Evolutionary conservation across 106 monocot genomes (phyloP), one percentile per base, ranked within the genome.

Genomic region (Hemerocallis citrina): DNA sequence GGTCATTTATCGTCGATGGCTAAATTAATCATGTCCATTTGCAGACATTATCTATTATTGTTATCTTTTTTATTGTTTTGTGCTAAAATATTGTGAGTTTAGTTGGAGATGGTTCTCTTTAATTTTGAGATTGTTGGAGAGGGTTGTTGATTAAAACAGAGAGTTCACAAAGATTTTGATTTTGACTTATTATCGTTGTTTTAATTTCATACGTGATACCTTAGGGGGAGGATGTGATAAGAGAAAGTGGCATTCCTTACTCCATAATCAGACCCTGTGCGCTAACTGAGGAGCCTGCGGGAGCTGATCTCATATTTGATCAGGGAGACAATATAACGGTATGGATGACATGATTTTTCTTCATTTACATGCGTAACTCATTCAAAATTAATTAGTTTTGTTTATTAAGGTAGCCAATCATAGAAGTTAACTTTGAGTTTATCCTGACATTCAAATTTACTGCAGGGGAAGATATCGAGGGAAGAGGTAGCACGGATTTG

Each of bases 251-350:
- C 29, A 77, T 93, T 57, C 81, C 93, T 23, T 93, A 81, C 41
- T 12, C 93, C 54, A 85, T 93, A 57, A 42, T 93, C 51, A 81
- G 92, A 66, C 88, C 93, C 6, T 93, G 93, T 77, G 93, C 93
- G 21, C 49, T 88, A 72, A 93, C 93, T 54, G 88, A 93, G 74
- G 84, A 93, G 44, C 93, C 93, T 41, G 88, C 88, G 32, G 88
- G 92, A 66, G 84, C 88, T 59, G 85, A 93, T 66, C 67, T 88
- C 55, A 79, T 93, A 59, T 93, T 88, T 75, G 93, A 93, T 22
- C 93, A 93, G 48, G 93, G 93, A 55, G 93, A 93, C 68, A 88
- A 88, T 52, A 88, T 93, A 51, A 93, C 93, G 79, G 88, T 93
- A 78, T 29, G 17, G 46, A 7, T 21, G 22, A 25, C 46, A 6